Evolutionary conservation across 768 basidiomycete species (phyloP).

Genomic region (Gymnopilus dilepis): DNA sequence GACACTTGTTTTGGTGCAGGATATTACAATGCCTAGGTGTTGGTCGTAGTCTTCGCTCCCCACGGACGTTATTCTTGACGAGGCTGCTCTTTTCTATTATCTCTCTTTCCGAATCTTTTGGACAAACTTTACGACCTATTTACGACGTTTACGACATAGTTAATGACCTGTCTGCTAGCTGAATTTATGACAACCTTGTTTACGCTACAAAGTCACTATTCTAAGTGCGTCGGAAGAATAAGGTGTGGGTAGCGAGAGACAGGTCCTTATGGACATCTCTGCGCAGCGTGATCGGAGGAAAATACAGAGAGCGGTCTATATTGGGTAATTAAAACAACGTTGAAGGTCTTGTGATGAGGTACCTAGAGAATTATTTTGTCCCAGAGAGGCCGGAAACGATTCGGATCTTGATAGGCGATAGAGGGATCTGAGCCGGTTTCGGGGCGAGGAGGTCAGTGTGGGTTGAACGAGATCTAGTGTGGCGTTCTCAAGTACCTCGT

Average conservation of each 20-base stretch:
- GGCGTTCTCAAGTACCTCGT: constrained; percentile 13
- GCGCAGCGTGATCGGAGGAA: constrained; percentile 31
- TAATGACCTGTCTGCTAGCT: constrained; percentile 28
- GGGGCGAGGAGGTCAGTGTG: constrained; percentile 29
- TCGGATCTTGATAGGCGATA: constrained; percentile 52
- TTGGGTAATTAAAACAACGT: constrained; percentile 54
- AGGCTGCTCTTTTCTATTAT: constrained; percentile 33
- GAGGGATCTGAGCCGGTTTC: constrained; percentile 35
- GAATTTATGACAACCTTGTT: constrained; percentile 24
- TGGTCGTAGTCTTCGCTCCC: constrained; percentile 32
- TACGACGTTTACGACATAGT: constrained; percentile 38
- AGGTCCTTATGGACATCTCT: constrained; percentile 22
- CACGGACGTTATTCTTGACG: constrained; percentile 31
- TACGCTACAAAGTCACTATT: constrained; percentile 10
- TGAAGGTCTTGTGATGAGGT: constrained; percentile 28
- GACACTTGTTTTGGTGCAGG: constrained; percentile 39
- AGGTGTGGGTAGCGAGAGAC: constrained; percentile 17
- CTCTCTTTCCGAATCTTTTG: constrained; percentile 18
- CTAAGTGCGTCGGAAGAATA: constrained; percentile 11
- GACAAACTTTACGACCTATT: constrained; percentile 35
- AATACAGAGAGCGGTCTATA: constrained; percentile 19
- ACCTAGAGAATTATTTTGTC: constrained; percentile 22
- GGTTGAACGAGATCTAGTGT: constrained; percentile 6
- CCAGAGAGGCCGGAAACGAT: constrained; percentile 38
- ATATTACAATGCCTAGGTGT: constrained; percentile 57